phyloP scores from a whole-genome alignment of 306 rosid genomes.

The Echinosophora koreensis region DNA sequence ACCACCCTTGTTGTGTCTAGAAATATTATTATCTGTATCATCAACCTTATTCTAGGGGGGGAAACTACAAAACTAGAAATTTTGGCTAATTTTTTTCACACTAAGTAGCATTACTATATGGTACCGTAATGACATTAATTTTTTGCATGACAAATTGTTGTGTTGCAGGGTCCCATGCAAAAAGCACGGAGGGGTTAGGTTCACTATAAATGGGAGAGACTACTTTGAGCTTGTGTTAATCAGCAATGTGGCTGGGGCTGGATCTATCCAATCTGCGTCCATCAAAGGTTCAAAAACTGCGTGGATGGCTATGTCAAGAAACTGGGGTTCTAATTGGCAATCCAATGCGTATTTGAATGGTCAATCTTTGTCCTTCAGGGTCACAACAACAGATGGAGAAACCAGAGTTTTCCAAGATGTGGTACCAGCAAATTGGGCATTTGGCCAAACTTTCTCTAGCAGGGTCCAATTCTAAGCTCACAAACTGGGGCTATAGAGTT shows the following conservation, averaged over 20 bases:
- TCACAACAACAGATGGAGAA: slow-evolving; percentile 73
- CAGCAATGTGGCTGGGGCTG: slow-evolving; percentile 82
- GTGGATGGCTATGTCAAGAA: slow-evolving; percentile 88
- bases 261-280: slow-evolving; percentile 64
- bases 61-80: too few relatives aligned
- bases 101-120: neutral
- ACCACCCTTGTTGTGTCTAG: neutral
- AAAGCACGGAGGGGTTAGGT: slow-evolving; percentile 78
- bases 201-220: slow-evolving; percentile 76
- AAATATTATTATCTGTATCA: neutral
- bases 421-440: slow-evolving; percentile 70
- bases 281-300: slow-evolving; percentile 67
- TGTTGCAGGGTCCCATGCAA: slow-evolving; percentile 70
- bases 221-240: slow-evolving; percentile 84
- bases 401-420: slow-evolving; percentile 51
- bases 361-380: slow-evolving; percentile 73
- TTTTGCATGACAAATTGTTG: neutral
- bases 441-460: slow-evolving; percentile 73
- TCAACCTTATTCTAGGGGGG: neutral
- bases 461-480: slow-evolving; percentile 53
- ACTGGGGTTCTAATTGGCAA: slow-evolving; percentile 95
- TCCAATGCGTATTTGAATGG: slow-evolving; percentile 80
- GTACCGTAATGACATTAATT: neutral
- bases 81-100: too few relatives aligned
- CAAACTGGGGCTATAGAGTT: slow-evolving; percentile 3